Percentiles rank a stretch among this genome's conserved stretches.
These are phyloP conservation scores for Panicum miliaceum DNA, from an alignment of 176 grass and related monocot species.

Conservation along the genomic window DNA sequence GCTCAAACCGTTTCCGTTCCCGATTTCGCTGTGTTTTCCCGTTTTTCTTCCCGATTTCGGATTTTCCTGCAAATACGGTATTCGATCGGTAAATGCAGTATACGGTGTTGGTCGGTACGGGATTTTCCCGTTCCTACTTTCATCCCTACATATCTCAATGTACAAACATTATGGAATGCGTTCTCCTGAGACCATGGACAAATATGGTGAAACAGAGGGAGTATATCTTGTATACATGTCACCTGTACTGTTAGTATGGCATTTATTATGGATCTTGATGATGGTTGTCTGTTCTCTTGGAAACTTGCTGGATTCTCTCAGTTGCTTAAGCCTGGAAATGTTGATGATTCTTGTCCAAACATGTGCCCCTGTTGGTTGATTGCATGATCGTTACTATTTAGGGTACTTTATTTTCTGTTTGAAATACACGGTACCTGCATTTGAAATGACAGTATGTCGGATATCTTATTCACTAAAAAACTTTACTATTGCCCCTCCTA, in stretches of 20 bases:
- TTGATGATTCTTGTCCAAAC: slow-evolving; percentile 17
- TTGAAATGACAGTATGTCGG: background rate
- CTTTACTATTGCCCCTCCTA: background rate
- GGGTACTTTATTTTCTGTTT: background rate
- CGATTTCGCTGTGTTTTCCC: no score
- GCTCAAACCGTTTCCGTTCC: no score
- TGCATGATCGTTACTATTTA: background rate
- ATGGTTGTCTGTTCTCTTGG: background rate
- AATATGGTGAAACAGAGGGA: background rate
- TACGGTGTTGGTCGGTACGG: no score
- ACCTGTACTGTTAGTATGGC: background rate
- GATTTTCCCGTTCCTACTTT: no score
- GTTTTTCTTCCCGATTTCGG: no score
- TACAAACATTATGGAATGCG: background rate
- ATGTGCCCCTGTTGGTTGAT: background rate
- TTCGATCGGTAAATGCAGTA: no score
- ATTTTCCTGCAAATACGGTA: no score
- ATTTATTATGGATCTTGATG: slow-evolving; percentile 20
- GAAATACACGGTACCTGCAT: slow-evolving; percentile 7
- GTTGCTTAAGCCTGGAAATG: slow-evolving; percentile 20
- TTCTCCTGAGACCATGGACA: background rate
- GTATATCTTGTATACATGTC: slow-evolving; percentile 9
- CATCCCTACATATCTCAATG: no score
- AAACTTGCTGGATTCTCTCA: slow-evolving; percentile 1
- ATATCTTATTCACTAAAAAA: slow-evolving; percentile 7